Evolutionary conservation across 2,329 filamentous ascomycete species (phyloP), one percentile per base, ranked within the genome.

Genomic region (Hypoxylon rubiginosum): DNA sequence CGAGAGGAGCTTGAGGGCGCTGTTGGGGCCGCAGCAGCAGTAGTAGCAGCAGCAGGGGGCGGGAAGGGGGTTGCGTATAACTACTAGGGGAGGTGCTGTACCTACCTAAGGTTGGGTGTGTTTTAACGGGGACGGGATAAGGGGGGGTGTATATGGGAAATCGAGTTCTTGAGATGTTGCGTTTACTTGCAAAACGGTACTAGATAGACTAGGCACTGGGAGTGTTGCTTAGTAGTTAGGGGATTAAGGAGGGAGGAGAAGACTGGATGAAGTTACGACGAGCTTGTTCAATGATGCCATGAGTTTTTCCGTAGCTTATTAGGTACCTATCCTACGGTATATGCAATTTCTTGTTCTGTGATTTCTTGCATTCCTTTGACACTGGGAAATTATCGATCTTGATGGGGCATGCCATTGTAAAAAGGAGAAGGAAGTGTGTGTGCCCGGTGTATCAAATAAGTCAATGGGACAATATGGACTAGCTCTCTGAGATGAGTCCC

Each of bases 11-110:
- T 53, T 75, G 17, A 64, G 64, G 62, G 52, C 57, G 2, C 57
- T 75, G 59, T 32, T 75, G 43, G 70, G 71, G 51, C 65, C 56
- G 26, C 24, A 48, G 46, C 30, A 34, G 26, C 28, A 56, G 26
- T 28, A 28, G 26, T 28, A 28, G 26, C 7, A 28, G 26, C 3
- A 7, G 15, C 10, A 17, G 4, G 17, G 21, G 11, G 17, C 13
- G 26, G 7, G 28, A 39, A 9, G 1, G 36, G 9, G n/a, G 21
- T 10, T 32, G 21, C 15, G 49, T 28, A 52, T 43, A 43, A 17
- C 32, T 34, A 34, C n/a, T n/a, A n/a, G n/a, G n/a, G n/a, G n/a
- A n/a, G n/a, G n/a, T n/a, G n/a, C n/a, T n/a, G 11, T n/a, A 3
- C 34, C 4, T 39, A 11, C 10, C 15, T 45, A 45, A 3, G 17